Evolutionary conservation across 192 early-diverging fungal genomes (phyloP).

Genomic region (Backusella tuberculispora): DNA sequence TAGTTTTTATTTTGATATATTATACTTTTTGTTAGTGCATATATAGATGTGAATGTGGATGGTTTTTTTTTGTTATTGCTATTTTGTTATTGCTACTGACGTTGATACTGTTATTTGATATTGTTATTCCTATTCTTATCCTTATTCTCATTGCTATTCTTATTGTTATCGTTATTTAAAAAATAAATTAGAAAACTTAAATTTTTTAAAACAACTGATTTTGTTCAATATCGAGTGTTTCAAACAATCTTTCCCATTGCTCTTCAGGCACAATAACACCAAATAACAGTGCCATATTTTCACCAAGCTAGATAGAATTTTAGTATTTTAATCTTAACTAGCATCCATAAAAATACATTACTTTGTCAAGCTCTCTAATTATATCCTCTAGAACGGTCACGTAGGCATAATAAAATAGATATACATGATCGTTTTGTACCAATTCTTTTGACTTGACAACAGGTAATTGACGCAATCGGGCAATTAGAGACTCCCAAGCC

Average conservation of each 20-base stretch:
- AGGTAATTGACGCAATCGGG: conserved; percentile 62
- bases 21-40: neutral
- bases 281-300: conserved; percentile 37
- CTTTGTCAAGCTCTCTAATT: conserved; percentile 73
- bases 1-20: neutral
- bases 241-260: conserved; percentile 39
- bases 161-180: neutral
- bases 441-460: conserved; percentile 49
- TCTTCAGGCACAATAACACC: conserved; percentile 38
- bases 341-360: conserved; percentile 6
- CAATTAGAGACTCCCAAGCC: conserved; percentile 63
- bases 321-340: too few species aligned
- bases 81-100: neutral
- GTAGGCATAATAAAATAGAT: conserved; percentile 84
- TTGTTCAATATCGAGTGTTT: conserved; percentile 12
- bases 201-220: neutral
- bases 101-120: neutral
- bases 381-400: conserved; percentile 79
- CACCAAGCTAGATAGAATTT: conserved; percentile 28
- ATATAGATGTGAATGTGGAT: too few species aligned
- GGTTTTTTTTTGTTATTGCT: neutral
- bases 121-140: too few species aligned
- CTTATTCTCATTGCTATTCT: too few species aligned
- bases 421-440: conserved; percentile 58
- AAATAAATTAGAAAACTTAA: neutral